Base-by-base conservation (phyloP, 257 asterid genomes). In the Salvia splendens region DNA sequence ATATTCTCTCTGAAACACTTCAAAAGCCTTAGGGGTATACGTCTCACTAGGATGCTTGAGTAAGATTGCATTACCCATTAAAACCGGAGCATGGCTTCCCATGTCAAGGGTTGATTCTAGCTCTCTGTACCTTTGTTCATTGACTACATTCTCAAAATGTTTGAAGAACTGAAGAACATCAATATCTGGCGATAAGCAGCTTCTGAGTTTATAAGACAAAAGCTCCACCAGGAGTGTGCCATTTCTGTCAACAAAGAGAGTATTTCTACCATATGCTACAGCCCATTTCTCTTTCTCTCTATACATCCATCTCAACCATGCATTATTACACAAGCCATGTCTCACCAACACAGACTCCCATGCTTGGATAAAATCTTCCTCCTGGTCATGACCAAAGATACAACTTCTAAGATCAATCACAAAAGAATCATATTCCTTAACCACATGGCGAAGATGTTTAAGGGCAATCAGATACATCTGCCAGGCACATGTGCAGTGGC, bases 271-370 rank as follows among this genome's bases (percentile, higher is more conserved):
- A 58, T 84, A 83, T 33, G 81, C 83, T 38, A 75, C 77, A 73
- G 84, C 82, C 93, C 93, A 83, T 71, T 86, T 86, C 72, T 83
- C 89, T 63, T 79, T 85, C 69, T 83, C 84, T 57, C 81, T 80
- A 61, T 79, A 81, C 90, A 86, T 83, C 85, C 89, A 83, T 80
- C 74, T 82, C 82, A 86, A 67, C 89, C 89, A 86, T 55, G 79
- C 80, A 67, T 86, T 81, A 12, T 84, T 77, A 67, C 69, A 77
- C 68, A 83, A 75, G 51, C 75, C 77, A 72, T 81, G 78, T 70
- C 63, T 81, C 64, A 81, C 83, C 82, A 83, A 70, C 87, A 86
- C 75, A 50, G 56, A 75, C 45, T 74, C 82, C 92, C 89, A 83
- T 6, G 81, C 84, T 24, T 59, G 68, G 60, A 73, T 66, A 46